Evolutionary conservation across 768 basidiomycete species (phyloP).

Genomic region (Lactarius akahatsu): DNA sequence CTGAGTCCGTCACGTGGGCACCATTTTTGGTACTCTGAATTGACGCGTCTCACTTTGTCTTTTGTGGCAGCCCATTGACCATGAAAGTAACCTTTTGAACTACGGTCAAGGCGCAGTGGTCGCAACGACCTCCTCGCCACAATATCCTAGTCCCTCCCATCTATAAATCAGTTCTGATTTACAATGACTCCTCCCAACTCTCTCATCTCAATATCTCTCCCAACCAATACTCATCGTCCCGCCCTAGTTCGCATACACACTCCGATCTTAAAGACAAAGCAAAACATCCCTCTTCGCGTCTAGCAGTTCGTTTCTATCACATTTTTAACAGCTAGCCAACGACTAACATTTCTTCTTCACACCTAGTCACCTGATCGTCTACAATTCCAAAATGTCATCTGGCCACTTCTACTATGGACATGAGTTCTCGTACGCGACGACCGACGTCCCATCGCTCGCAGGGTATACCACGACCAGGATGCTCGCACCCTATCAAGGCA

Average conservation of each 20-base stretch:
- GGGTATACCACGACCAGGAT: neutral
- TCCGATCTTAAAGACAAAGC: neutral
- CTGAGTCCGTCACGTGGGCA: neutral
- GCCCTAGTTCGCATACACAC: neutral
- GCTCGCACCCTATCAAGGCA: neutral
- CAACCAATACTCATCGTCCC: neutral
- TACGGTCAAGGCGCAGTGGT: neutral
- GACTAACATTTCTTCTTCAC: neutral
- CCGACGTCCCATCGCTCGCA: neutral
- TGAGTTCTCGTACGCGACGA: neutral
- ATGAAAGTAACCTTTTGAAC: slow-evolving; percentile 2
- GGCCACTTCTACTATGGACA: neutral
- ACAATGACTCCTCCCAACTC: neutral
- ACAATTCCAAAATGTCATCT: neutral
- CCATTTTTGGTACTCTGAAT: neutral
- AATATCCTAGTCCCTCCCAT: neutral
- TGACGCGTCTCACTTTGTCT: neutral
- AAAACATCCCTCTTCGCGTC: neutral
- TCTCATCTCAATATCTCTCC: neutral
- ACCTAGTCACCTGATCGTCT: neutral
- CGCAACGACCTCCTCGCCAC: neutral
- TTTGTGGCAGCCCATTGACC: slow-evolving; percentile 1
- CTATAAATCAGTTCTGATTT: neutral
- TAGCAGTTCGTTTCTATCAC: slow-evolving; percentile 10
- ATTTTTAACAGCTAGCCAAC: too few relatives aligned